Base-by-base conservation (phyloP, 352 stramenopile genomes). In the Phytophthora idaei region DNA sequence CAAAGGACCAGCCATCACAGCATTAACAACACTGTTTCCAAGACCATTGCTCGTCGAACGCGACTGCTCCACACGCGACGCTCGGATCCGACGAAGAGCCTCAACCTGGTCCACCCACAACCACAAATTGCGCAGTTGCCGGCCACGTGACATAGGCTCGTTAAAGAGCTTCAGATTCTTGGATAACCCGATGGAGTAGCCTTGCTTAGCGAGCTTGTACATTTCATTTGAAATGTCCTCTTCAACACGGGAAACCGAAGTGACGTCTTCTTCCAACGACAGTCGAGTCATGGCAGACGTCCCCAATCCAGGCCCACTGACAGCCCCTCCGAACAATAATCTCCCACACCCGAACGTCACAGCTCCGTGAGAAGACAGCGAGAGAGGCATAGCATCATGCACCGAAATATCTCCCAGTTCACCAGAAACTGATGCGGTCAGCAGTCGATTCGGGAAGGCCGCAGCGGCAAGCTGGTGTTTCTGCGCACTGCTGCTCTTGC, bases 391-490 rank as follows among this genome's bases (percentile, higher is more conserved):
- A 31, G 84, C 89, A 68, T 96, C 87, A 57, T 97, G 90, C 21
- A 95, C 78, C 9, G 90, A 94, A 41, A 97, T 89, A 55, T 95
- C 87, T 60, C 92, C 88, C n/a, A 95, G 74, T 25, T 91, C 88
- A 4, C 87, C 88, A 14, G 74, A 81, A 12, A 91, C 28, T 7
- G 85, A 93, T 0, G 87, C 85, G 0, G 78, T 92, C 5, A 97
- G 64, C 27, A 97, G 56, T 25, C 86, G 80, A 55, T 96, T 93
- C n/a, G 88, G 85, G 46, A 94, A 94, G 6, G 85, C 86, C 12
- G 83, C 82, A 0, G 80, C 76, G 1, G 76, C 51, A 15, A 85
- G 60, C 9, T 82, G 66, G 7, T 78, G 77, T 21, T 77, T 77
- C 14, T 76, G 57, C 1, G 69, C 71, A 27, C 55, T 68, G 44